Base-by-base conservation (phyloP, 768 basidiomycete genomes). In the Suillus luteus region DNA sequence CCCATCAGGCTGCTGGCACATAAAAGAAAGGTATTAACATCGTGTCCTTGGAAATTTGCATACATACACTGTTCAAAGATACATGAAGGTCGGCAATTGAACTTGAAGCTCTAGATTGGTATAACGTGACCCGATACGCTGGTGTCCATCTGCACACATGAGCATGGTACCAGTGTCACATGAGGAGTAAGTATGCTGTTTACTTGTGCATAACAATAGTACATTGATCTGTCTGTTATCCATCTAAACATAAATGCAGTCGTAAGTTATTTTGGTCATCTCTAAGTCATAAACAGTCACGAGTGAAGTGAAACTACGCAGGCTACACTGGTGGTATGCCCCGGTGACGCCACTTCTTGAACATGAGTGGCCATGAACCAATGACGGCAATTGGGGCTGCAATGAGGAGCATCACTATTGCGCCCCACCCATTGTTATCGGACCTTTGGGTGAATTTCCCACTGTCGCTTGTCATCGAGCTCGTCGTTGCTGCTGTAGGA, bases 331-430 rank as follows among this genome's bases (percentile, higher is more conserved):
- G n/a, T 22, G 37, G 57, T 3, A 7, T 19, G 17, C 38, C 6
- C 17, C 48, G 48, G 48, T 58, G 24, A 27, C 7, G 24, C 57
- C 38, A 11, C 24, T 17, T 58, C 24, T 27, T 58, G 38, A 58
- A 58, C 57, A 58, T 27, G 40, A 58, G 57, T 6, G 57, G 57
- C 57, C 57, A 58, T 27, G 57, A 58, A 27, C 57, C 57, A 27
- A 58, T 58, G 17, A 58, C 10, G 24, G 24, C 57, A 41, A 41
- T 58, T 27, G 57, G 57, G 6, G 57, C 57, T 7, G 57, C 57
- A 58, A 58, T 58, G 24, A 58, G 38, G 6, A 58, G 17, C 57
- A 58, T 58, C 24, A 58, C 38, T 27, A 58, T 3, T 31, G 24
- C 22, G 3, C 57, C 38, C 57, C 57, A 58, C 3, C 57, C 5